phyloP scores from a whole-genome alignment of 495 filamentous ascomycete genomes.

The Aspergillus sclerotioniger region DNA sequence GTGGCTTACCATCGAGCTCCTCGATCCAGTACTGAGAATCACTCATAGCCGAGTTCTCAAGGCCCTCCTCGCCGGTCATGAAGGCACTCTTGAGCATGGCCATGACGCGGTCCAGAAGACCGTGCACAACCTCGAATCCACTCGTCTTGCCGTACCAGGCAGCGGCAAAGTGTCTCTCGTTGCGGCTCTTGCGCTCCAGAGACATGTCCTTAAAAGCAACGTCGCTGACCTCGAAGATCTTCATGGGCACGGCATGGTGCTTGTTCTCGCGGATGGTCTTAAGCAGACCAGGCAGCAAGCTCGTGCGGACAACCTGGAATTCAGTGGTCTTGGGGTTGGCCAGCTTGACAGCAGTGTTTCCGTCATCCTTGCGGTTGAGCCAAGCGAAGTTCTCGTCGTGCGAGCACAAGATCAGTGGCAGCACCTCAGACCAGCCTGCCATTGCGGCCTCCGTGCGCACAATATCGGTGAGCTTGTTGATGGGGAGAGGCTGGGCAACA shows the following conservation, averaged over 20 bases:
- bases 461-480: conserved; percentile 95
- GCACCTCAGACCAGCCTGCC: conserved; percentile 93
- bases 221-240: conserved; percentile 90
- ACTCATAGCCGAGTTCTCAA: conserved; percentile 50
- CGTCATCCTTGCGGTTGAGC: conserved; percentile 90
- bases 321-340: conserved; percentile 95
- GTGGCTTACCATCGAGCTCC: conserved; percentile 68
- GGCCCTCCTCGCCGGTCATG: conserved; percentile 69
- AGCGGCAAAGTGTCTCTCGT: conserved; percentile 93
- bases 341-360: conserved; percentile 78
- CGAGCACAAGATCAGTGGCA: conserved; percentile 95
- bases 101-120: conserved; percentile 87
- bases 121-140: conserved; percentile 96
- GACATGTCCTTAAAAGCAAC: conserved; percentile 81
- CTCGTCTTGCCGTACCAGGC: conserved; percentile 92
- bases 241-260: conserved; percentile 81
- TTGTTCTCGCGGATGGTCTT: conserved; percentile 98
- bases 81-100: conserved; percentile 86
- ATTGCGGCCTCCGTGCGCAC: conserved; percentile 86
- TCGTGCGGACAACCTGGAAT: conserved; percentile 95
- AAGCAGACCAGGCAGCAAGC: conserved; percentile 81
- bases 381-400: conserved; percentile 98
- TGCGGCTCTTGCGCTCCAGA: conserved; percentile 78
- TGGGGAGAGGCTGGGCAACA: conserved; percentile 78
- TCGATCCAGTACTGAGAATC: conserved; percentile 87